Evolutionary conservation across 805 yeast species (phyloP), one percentile per base, ranked within the genome.

Genomic region (Teunomyces atbi): DNA sequence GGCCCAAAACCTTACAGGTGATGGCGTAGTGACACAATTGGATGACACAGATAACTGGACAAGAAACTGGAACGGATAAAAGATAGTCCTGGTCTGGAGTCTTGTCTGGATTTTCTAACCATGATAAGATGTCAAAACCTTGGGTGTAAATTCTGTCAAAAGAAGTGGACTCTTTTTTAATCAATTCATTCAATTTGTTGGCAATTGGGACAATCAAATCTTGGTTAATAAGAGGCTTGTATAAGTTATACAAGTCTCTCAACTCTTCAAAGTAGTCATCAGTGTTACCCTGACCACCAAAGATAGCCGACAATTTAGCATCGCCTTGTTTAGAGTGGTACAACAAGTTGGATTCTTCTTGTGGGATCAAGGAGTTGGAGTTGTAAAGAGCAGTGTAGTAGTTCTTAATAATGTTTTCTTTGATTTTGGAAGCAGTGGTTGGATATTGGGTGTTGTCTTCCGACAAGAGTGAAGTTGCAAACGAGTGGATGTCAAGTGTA

Each of bases 211-310:
- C 69, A 57, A 94, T 77, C 57, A 92, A 81, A 58, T 86, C 92
- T 19, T 77, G 68, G 39, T 59, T 52, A 46, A 90, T 73, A 52
- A 92, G 74, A 21, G 88, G 87, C 54, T 83, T 77, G 76, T 94
- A 94, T 48, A 83, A 77, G 53, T 80, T 73, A 74, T 87, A 85
- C 49, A 91, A 66, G 54, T 89, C 95, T 66, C 96, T 83, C 64
- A 94, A 80, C 75, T 94, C 99, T 65, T 91, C 97, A 59, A 94
- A 94, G 75, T 89, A 94, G 66, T 94, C 97, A 64, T 94, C 98
- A 44, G 96, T 84, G 74, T 89, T 92, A 71, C 99, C 99, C 76
- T 94, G 99, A 61, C 99, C 99, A 65, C 99, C 99, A 60, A 92
- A 94, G 56, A 94, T 83, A 53, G 97, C 96, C 49, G 79, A 82